Conservation (phyloP, 2,329 filamentous ascomycete genomes). For the Fusarium burgessii region DNA sequence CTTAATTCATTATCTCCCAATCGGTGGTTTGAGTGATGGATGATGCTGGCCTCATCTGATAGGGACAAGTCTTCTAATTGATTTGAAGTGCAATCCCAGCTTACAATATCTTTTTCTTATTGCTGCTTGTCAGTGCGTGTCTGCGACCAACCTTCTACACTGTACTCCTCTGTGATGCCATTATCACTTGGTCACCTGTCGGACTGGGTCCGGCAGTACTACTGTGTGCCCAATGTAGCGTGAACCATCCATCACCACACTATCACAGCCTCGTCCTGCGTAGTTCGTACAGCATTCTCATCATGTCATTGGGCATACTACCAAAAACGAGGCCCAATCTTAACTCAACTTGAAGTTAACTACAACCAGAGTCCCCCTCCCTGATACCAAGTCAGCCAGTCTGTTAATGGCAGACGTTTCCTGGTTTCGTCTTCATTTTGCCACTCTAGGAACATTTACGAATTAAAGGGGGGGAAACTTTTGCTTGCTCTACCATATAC, state of each 20-base stretch:
- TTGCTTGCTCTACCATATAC: background rate
- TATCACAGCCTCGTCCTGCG: slow-evolving; percentile 16
- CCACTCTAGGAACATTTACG: slow-evolving; percentile 18
- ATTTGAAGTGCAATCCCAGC: background rate
- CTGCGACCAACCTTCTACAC: background rate
- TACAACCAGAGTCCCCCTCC: background rate
- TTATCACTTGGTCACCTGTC: slow-evolving; percentile 22
- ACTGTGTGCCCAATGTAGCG: slow-evolving; percentile 13
- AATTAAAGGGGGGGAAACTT: background rate
- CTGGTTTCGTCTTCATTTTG: slow-evolving; percentile 8
- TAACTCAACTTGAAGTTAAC: slow-evolving; percentile 1
- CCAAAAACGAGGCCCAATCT: slow-evolving; percentile 14
- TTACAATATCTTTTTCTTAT: background rate
- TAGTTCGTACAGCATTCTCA: slow-evolving; percentile 1
- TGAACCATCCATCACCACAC: slow-evolving; percentile 4
- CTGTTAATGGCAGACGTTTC: background rate
- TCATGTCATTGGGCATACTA: slow-evolving; percentile 11
- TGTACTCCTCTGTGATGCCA: slow-evolving; percentile 12
- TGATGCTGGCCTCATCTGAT: background rate
- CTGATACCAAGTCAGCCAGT: background rate
- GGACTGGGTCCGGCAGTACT: slow-evolving; percentile 10
- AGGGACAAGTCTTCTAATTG: background rate
- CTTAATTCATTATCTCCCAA: background rate
- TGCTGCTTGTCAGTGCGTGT: background rate
- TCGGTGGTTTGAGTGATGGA: background rate